phyloP scores from a whole-genome alignment of 2,329 filamentous ascomycete genomes.

The Colletotrichum chlorophyti region DNA sequence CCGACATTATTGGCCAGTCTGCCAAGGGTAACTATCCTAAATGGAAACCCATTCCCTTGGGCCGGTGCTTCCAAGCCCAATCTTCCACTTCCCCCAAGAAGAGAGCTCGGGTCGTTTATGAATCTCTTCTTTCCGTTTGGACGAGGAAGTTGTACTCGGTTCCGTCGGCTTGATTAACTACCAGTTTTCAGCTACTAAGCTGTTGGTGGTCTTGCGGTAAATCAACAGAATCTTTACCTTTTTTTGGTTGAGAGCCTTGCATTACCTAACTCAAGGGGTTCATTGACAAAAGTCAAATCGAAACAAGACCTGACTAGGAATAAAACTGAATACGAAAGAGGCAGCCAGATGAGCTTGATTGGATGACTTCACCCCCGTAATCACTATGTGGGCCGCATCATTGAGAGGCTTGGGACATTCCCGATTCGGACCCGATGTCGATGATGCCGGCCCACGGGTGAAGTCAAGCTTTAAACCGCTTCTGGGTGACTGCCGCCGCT shows the following conservation, averaged over 20 bases:
- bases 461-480: neutral
- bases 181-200: neutral
- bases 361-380: slow-evolving; percentile 1
- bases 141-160: too few relatives aligned
- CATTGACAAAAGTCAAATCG: neutral
- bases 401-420: neutral
- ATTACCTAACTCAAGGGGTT: neutral
- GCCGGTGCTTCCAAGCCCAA: too few relatives aligned
- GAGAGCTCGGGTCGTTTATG: too few relatives aligned
- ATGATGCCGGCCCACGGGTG: neutral
- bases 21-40: too few relatives aligned
- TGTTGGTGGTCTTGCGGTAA: neutral
- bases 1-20: neutral
- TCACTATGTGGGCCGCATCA: slow-evolving; percentile 1
- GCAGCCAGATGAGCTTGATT: slow-evolving; percentile 1
- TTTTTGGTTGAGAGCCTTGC: neutral
- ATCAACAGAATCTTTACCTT: neutral
- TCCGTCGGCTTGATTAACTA: too few relatives aligned
- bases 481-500: neutral
- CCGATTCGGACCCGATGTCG: neutral
- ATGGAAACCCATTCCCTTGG: too few relatives aligned
- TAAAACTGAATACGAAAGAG: neutral
- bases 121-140: too few relatives aligned
- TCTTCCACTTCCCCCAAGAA: too few relatives aligned
- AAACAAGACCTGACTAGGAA: neutral